phyloP scores from a whole-genome alignment of 78 protist genomes.

The Dictyostelium firmibasis region DNA sequence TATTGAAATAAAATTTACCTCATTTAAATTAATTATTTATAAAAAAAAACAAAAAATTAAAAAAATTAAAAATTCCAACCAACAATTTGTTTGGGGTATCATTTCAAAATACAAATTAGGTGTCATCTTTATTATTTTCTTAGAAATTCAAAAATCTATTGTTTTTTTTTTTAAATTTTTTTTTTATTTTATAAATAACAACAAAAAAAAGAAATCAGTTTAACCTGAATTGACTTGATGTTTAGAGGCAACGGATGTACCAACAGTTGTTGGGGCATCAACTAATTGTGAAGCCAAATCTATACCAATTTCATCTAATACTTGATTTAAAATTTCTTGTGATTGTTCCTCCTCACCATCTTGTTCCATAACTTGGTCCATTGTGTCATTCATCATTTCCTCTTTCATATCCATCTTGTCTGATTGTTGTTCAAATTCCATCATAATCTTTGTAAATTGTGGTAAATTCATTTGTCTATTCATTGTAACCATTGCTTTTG shows the following conservation, averaged over 20 bases:
- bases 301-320: constrained; percentile 94
- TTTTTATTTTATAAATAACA: background rate
- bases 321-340: constrained; percentile 86
- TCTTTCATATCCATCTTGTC: constrained; percentile 95
- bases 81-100: no score
- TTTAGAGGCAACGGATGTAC: constrained; percentile 17
- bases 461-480: constrained; percentile 93
- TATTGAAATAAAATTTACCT: no score
- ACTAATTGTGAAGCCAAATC: constrained; percentile 68
- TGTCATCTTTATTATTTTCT: background rate
- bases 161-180: no score
- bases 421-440: constrained; percentile 95
- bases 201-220: background rate
- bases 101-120: no score
- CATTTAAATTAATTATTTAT: no score
- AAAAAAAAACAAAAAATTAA: no score
- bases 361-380: constrained; percentile 94
- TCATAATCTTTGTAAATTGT: constrained; percentile 94
- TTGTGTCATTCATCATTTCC: constrained; percentile 97
- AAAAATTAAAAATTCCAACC: no score
- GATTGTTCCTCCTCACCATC: constrained; percentile 95
- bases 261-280: constrained; percentile 61
- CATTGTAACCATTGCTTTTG: constrained; percentile 92
- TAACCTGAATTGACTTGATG: constrained; percentile 50
- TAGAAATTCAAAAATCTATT: background rate